Base-by-base conservation (phyloP, 2,329 filamentous ascomycete species). In the Aspergillus quadrilineatus region DNA sequence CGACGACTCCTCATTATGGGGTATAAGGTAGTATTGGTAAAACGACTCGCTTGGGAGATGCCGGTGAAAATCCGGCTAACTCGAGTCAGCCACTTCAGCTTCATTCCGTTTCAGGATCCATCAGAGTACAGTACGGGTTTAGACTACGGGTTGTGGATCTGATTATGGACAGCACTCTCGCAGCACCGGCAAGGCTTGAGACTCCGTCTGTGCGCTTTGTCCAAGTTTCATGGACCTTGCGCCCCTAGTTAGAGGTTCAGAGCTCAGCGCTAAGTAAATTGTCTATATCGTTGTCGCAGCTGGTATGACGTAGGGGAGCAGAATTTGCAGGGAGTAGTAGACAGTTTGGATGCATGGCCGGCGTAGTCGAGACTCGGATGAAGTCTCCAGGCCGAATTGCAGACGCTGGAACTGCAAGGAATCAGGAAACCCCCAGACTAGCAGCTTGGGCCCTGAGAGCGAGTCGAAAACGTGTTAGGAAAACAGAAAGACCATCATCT, bases 281-380 rank as follows among this genome's bases (percentile, higher is more conserved):
- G 5, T 39, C 7, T 37, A 36, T 42, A 26, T 41, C 22, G 36
- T 14, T 30, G 36, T 8, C 37, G 32, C 36, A 9, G 36, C n/a
- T 37, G 48, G 15, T 47, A 50, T 50, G 48, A 50, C 48, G 48
- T 50, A 50, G 48, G n/a, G 48, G 34, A 47, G 36, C 48, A 50
- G 48, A 50, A 29, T 50, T 50, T 50, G 48, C 48, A 50, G 32
- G 34, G 15, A 30, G 22, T 39, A 32, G 7, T 37, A 14, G 28
- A 17, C 15, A 15, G 8, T 50, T 30, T 28, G 44, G 28, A 47
- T 34, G 28, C 28, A 47, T 14, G 6, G 14, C 28, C n/a, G 28
- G 14, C 17, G 9, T 14, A 14, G 30, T 47, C 45, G 34, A 37
- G 34, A 14, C 45, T 47, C 46, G 30, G 46, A 34, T 49, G 32